Base-by-base conservation (phyloP, 1,139 yeast species). In the Tardiomyces digboiensis region DNA sequence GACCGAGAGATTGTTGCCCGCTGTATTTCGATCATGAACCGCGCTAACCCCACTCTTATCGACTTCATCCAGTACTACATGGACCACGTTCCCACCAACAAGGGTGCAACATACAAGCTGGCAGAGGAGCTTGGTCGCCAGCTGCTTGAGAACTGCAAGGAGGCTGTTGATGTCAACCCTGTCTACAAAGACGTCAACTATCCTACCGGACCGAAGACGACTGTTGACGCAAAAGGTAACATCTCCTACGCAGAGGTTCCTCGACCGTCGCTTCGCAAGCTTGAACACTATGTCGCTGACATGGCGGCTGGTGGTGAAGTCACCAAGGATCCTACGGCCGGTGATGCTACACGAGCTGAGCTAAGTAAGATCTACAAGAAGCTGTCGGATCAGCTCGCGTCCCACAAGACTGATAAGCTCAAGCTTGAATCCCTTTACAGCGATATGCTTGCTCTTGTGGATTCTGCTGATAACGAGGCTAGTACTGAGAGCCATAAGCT, bases 51-150 rank as follows among this genome's bases (percentile, higher is more conserved):
- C 51, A 80, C 95, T 41, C 76, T 91, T 62, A 84, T 91, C 58
- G 91, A 88, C 62, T 88, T 89, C 64, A 91, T 91, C 97, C 96
- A 91, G 69, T 91, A 89, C 68, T 95, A 89, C 66, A 83, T 91
- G 64, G 95, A 88, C 64, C 88, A 85, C 62, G 84, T 91, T 48
- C 96, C 97, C 49, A 82, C 79, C 48, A 75, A 82, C 56, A 85
- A 84, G 65, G 97, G 97, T 62, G 94, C 84, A 62, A 76, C 78
- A 55, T 91, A 89, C 68, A 79, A 82, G 64, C 78, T 91, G 57
- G 97, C 95, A 46, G 85, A 85, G 66, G 81, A 75, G 57, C 75
- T 91, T 56, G 97, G 97, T 65, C 83, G 82, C 62, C 96, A 87
- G 69, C 80, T 91, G 64, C 82, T 91, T 61, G 97, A 88, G 62